Base-by-base conservation (phyloP, 768 basidiomycete genomes). In the Serendipita vermifera region DNA sequence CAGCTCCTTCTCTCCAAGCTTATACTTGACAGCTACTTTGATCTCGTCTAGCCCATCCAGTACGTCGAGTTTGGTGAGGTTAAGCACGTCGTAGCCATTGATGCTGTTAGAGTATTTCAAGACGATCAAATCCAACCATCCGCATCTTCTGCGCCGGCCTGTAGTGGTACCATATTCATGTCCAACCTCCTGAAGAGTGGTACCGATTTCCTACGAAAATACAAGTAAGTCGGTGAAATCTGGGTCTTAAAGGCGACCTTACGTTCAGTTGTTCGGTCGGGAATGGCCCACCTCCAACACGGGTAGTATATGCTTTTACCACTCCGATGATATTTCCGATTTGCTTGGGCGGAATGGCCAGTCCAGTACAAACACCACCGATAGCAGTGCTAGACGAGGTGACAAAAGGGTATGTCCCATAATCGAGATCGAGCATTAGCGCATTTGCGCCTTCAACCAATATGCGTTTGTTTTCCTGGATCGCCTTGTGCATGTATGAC, bases 381-480 rank as follows among this genome's bases (percentile, higher is more conserved):
- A 98, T 85, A 31, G 83, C 75, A 6, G 96, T 98, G 6, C 88
- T 82, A 0, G 90, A 93, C 7, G 91, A 94, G 0, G 96, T 99
- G 59, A 99, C 96, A 69, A 76, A 99, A 1, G 96, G 96, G 69
- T 99, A 99, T 3, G 96, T 99, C 26, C 96, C 96, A 65, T 87
- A 92, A 70, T 99, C 96, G 61, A 99, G 74, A 66, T 99, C 96
- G 57, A 99, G 83, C 96, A 99, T 96, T 59, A 98, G 74, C 1
- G 96, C 96, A 66, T 99, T 98, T 55, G 96, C 96, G 26, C 96
- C 96, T 68, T 99, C 96, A 57, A 98, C 87, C 31, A 99, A 81
- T 40, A 98, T 73, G 36, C 72, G 78, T 71, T 94, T 97, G 53
- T 81, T 79, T 11, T 78, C 68, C 2, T 77, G 71, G 56, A 98